These are phyloP conservation scores for Lipomyces mesembrius DNA, from an alignment of 805 yeast species.

Conservation along the genomic window DNA sequence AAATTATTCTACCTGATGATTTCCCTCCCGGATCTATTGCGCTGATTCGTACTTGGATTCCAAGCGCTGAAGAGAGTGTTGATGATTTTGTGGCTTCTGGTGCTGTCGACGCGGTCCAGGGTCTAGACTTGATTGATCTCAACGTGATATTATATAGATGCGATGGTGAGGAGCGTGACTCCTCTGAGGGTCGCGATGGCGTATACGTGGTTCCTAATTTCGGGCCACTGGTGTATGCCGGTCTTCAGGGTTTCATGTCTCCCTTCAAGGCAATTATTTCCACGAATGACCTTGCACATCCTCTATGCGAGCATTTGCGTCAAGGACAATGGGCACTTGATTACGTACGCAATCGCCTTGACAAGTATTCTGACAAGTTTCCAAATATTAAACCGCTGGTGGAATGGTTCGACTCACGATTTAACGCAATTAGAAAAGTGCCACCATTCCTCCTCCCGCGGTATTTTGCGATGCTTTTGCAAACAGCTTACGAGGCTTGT, in stretches of 20 bases:
- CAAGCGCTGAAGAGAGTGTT: conserved; percentile 65
- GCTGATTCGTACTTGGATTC: conserved; percentile 71
- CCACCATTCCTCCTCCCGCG: conserved; percentile 87
- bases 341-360: conserved; percentile 65
- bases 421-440: conserved; percentile 62
- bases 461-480: conserved; percentile 80
- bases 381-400: conserved; percentile 60
- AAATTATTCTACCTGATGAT: conserved; percentile 60
- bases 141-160: conserved; percentile 76
- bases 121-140: conserved; percentile 67
- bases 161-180: conserved; percentile 87
- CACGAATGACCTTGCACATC: conserved; percentile 80
- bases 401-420: conserved; percentile 70
- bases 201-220: conserved; percentile 72
- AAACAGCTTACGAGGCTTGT: conserved; percentile 82
- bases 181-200: conserved; percentile 72
- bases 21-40: conserved; percentile 94
- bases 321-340: conserved; percentile 90
- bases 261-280: conserved; percentile 65
- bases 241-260: conserved; percentile 89
- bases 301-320: conserved; percentile 78
- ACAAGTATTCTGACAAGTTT: conserved; percentile 54
- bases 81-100: conserved; percentile 68
- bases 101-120: conserved; percentile 71
- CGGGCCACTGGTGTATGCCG: conserved; percentile 82